Evolutionary conservation across 2,329 filamentous ascomycete genomes (phyloP).

Genomic region (Aspergillus sp.): DNA sequence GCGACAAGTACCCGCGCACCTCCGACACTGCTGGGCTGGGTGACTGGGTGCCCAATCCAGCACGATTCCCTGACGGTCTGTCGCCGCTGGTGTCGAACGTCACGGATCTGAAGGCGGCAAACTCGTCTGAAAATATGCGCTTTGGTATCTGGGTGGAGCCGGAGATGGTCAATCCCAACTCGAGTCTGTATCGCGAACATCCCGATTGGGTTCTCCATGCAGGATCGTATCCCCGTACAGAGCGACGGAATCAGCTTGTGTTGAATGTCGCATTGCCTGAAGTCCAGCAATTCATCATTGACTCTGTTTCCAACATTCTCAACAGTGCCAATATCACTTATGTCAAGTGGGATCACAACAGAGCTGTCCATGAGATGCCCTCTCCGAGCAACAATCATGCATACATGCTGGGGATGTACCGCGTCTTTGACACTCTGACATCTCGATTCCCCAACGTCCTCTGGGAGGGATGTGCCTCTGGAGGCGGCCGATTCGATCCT

Average conservation of each 20-base stretch:
- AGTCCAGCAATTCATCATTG: slow-evolving; percentile 60
- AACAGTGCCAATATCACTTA: slow-evolving; percentile 52
- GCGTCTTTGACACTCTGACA: slow-evolving; percentile 57
- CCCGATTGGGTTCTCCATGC: slow-evolving; percentile 62
- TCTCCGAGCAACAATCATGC: slow-evolving; percentile 51
- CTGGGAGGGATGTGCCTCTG: slow-evolving; percentile 63
- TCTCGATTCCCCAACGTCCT: slow-evolving; percentile 57
- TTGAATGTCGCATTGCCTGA: slow-evolving; percentile 57
- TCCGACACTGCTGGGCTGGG: slow-evolving; percentile 57
- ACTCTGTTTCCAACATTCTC: slow-evolving; percentile 51
- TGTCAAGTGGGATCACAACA: slow-evolving; percentile 66
- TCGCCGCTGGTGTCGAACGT: slow-evolving; percentile 48
- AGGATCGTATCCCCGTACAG: slow-evolving; percentile 51
- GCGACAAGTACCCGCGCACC: slow-evolving; percentile 55
- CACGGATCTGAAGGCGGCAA: slow-evolving; percentile 45
- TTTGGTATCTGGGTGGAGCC: slow-evolving; percentile 67
- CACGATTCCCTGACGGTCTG: slow-evolving; percentile 56
- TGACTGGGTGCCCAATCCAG: slow-evolving; percentile 58
- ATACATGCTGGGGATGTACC: slow-evolving; percentile 62
- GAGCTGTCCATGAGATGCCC: slow-evolving; percentile 58
- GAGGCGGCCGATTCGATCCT: slow-evolving; percentile 61
- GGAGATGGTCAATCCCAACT: slow-evolving; percentile 63
- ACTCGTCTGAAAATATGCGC: slow-evolving; percentile 46
- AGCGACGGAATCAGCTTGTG: slow-evolving; percentile 56
- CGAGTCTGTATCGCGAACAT: slow-evolving; percentile 56